These are phyloP conservation scores for Wallacemonas sp. DNA, from an alignment of 208 protist genomes.

Conservation along the genomic window DNA sequence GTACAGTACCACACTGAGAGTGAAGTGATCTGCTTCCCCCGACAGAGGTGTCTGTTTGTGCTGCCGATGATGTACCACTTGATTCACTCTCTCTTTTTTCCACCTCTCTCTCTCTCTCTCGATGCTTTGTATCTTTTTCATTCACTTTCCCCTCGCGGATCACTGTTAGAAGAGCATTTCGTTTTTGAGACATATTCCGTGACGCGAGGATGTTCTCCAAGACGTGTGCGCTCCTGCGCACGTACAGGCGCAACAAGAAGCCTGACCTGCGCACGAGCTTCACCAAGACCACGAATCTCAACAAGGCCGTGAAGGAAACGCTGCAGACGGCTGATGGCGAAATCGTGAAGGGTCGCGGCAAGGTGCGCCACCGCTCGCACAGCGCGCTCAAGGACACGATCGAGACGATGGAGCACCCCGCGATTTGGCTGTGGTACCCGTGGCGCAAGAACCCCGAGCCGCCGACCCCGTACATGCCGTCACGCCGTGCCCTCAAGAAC, in stretches of 20 bases:
- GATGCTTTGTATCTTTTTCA: not conserved
- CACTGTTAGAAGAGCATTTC: too few relatives aligned
- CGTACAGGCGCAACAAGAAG: conserved; percentile 58
- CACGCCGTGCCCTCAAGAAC: conserved; percentile 88
- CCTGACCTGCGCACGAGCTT: conserved; percentile 80
- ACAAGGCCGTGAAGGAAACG: conserved; percentile 74
- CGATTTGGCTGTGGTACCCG: conserved; percentile 93
- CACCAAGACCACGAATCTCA: conserved; percentile 78
- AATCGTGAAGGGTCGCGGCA: conserved; percentile 80
- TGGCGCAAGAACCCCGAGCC: conserved; percentile 93
- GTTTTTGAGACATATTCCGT: too few relatives aligned
- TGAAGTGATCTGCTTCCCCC: not conserved
- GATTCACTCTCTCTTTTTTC: not conserved
- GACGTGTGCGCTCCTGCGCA: conserved; percentile 35
- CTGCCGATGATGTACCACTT: too few relatives aligned
- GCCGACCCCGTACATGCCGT: conserved; percentile 87
- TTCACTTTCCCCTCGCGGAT: too few relatives aligned
- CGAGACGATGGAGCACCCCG: conserved; percentile 86
- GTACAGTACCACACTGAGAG: not conserved
- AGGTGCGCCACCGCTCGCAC: conserved; percentile 77
- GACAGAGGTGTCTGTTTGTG: not conserved
- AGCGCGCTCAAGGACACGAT: conserved; percentile 83
- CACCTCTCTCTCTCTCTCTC: not conserved
- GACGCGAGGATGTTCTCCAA: conserved; percentile 43
- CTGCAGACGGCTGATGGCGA: conserved; percentile 82